Conservation (phyloP, 257 asterid species). For the Capsicum baccatum region DNA sequence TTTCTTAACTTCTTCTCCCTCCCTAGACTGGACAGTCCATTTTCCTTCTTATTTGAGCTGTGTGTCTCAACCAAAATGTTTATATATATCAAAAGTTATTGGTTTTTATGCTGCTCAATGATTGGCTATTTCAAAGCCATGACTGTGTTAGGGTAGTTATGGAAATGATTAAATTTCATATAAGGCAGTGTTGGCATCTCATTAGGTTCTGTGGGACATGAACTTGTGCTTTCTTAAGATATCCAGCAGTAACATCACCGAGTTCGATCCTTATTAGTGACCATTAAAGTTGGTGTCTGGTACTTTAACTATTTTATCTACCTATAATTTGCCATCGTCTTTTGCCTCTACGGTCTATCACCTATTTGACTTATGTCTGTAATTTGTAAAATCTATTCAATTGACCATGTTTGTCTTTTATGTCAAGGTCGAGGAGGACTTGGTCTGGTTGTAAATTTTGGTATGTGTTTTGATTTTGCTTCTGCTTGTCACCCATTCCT, state of each 20-base stretch:
- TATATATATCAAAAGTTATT: neutral
- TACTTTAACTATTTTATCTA: neutral
- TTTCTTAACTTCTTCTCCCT: neutral
- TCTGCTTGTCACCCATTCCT: conserved; percentile 6
- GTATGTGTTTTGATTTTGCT: neutral
- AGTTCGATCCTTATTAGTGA: neutral
- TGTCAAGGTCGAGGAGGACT: neutral
- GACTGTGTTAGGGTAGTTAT: neutral
- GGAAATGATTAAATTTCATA: no score
- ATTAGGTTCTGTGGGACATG: neutral
- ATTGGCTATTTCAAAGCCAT: neutral
- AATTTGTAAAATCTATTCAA: conserved; percentile 2
- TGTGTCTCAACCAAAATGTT: neutral
- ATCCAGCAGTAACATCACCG: neutral
- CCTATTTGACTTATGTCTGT: neutral
- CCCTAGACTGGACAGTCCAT: neutral
- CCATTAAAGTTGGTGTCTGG: neutral
- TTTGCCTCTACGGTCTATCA: neutral
- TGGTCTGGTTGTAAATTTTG: no score
- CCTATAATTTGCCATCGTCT: neutral
- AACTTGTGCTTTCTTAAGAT: neutral
- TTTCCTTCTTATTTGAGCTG: neutral
- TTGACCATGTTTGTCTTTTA: conserved; percentile 33
- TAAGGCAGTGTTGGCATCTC: neutral
- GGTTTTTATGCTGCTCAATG: neutral